Evolutionary conservation across 2,329 filamentous ascomycete species (phyloP), one percentile per base, ranked within the genome.

Genomic region (Zalaria obscura): DNA sequence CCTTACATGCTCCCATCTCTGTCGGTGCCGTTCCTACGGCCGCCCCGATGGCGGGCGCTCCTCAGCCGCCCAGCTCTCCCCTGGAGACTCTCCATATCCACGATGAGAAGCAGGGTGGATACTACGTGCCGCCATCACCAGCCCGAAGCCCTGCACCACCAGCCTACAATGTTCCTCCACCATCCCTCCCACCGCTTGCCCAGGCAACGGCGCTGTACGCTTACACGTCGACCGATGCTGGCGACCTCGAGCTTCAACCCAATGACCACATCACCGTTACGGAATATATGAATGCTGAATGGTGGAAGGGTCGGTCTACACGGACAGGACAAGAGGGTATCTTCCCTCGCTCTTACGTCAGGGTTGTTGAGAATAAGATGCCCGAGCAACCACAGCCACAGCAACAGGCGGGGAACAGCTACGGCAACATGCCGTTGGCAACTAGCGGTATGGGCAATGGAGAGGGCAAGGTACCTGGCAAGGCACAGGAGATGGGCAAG

Each of bases 221-320:
- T 47, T 96, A 95, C 68, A 73, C 71, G 29, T 83, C 80, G 5
- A 72, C 80, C 34, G 88, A 94, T 58, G 73, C 78, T 3, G 85
- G 86, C 45, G 89, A 96, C 59, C 70, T 93, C 48, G 76, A 75
- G 2, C 76, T 96, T 45, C 76, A 85, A 56, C 78, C 81, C 47
- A 81, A 88, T 56, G 89, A 96, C 65, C 70, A 72, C 48, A 71
- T 96, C 51, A 73, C 76, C 45, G 83, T 96, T 25, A 75, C 78
- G 50, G 85, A 94, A 64, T 88, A 93, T 68, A 91, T 94, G 81
- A 96, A 96, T 64, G 77, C 80, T 47, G 88, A 96, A 63, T 96
- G 89, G 89, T 95, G 87, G 86, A 80, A 86, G 70, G 89, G 89
- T 51, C 76, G 75, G 52, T 94, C 93, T 63, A 69, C 80, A 55